Evolutionary conservation across 352 stramenopile genomes (phyloP).

Genomic region (Globisporangium cystogenes): DNA sequence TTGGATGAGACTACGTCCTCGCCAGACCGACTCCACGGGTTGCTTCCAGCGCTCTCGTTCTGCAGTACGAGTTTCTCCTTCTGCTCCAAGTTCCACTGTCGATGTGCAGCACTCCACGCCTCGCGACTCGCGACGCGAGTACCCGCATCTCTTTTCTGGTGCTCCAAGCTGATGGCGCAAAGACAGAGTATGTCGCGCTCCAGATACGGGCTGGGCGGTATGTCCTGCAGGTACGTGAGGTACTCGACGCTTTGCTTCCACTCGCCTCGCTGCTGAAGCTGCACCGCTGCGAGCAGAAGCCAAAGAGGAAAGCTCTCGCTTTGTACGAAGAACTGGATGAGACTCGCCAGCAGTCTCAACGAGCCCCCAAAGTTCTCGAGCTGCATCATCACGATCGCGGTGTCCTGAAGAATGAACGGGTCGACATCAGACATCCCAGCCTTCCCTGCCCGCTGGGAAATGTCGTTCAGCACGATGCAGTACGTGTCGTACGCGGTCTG

Average conservation of each 20-base stretch:
- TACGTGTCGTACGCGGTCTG: constrained; percentile 42
- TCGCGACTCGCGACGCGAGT: constrained; percentile 22
- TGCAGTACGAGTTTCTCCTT: constrained; percentile 13
- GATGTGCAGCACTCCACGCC: constrained; percentile 52
- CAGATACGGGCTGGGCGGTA: constrained; percentile 38
- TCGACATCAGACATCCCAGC: constrained; percentile 15
- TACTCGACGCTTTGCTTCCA: constrained; percentile 58
- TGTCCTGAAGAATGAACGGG: constrained; percentile 45
- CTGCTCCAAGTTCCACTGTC: constrained; percentile 43
- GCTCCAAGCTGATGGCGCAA: constrained; percentile 51
- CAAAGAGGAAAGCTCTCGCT: constrained; percentile 40
- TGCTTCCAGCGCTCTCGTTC: not conserved
- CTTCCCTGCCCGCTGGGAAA: not conserved
- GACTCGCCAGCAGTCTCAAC: constrained; percentile 42
- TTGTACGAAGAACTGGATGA: constrained; percentile 54
- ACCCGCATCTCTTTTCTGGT: constrained; percentile 5
- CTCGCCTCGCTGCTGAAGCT: constrained; percentile 49
- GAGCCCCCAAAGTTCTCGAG: constrained; percentile 37
- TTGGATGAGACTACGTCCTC: not conserved
- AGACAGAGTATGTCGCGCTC: constrained; percentile 57
- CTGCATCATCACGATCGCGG: constrained; percentile 64
- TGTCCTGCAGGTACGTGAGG: constrained; percentile 50
- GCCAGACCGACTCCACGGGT: not conserved
- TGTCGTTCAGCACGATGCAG: constrained; percentile 21
- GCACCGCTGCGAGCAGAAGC: constrained; percentile 52